Evolutionary conservation across 2,329 filamentous ascomycete genomes (phyloP).

Genomic region (Sporothrix mexicana): DNA sequence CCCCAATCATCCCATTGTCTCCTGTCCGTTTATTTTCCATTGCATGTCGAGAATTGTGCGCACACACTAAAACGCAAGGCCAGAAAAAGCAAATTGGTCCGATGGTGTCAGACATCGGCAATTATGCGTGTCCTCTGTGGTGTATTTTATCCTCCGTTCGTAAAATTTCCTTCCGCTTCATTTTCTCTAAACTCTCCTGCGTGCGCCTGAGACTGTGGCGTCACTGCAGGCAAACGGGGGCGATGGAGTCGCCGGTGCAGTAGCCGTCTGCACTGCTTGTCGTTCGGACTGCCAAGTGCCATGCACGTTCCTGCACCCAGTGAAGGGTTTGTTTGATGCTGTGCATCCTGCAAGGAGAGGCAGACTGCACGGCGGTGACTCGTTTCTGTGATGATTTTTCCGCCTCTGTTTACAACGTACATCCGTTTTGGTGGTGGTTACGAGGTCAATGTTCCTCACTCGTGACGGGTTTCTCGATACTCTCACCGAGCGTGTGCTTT

Average conservation of each 20-base stretch:
- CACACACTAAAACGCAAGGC: background rate
- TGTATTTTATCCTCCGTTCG: background rate
- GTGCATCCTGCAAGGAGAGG: background rate
- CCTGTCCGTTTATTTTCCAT: background rate
- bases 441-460: too few relatives aligned
- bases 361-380: background rate
- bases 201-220: background rate
- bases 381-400: background rate
- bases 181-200: background rate
- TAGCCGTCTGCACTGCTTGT: background rate
- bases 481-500: constrained; percentile 16
- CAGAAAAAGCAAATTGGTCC: constrained; percentile 12
- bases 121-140: constrained; percentile 2
- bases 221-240: background rate
- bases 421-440: too few relatives aligned
- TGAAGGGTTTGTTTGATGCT: background rate
- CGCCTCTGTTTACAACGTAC: background rate
- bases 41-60: background rate
- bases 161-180: background rate
- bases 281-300: background rate
- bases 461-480: constrained; percentile 20
- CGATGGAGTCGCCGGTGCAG: constrained; percentile 12
- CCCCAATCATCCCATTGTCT: background rate
- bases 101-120: constrained; percentile 18
- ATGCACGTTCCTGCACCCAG: background rate